A percentile compares a stretch with the other conserved stretches of the same genome.
Conservation (phyloP, 176 grass and related monocot species). For the Chloris gayana region DNA sequence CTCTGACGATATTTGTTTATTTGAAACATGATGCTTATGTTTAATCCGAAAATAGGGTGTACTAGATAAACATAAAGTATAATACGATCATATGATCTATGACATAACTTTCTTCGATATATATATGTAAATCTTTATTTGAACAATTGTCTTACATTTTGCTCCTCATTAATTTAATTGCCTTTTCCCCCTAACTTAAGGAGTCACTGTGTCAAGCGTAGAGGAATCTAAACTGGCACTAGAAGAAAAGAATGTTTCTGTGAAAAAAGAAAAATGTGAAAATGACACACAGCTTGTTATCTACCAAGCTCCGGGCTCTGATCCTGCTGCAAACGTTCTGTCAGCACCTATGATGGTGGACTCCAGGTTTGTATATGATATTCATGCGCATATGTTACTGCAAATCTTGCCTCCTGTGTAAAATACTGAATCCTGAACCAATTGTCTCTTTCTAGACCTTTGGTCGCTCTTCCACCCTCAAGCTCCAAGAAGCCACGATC, state of each 20-base stretch:
- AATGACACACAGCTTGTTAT: slow-evolving; percentile 53
- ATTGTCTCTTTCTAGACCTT: slow-evolving; percentile 40
- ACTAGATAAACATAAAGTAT: slow-evolving; percentile 18
- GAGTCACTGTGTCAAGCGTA: slow-evolving; percentile 29
- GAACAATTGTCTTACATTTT: slow-evolving; percentile 5
- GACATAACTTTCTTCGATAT: slow-evolving; percentile 23
- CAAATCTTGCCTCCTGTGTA: slow-evolving; percentile 11
- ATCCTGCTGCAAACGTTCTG: slow-evolving; percentile 53
- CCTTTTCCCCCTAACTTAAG: slow-evolving; percentile 41
- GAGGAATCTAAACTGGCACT: slow-evolving; percentile 58
- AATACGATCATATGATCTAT: slow-evolving; percentile 1
- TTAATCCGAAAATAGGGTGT: slow-evolving; percentile 5
- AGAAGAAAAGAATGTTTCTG: slow-evolving; percentile 50
- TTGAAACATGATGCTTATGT: not conserved
- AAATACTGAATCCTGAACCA: slow-evolving; percentile 13
- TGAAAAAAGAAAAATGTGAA: slow-evolving; percentile 60
- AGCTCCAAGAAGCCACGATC: slow-evolving; percentile 51
- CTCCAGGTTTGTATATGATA: slow-evolving; percentile 60
- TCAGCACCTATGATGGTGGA: slow-evolving; percentile 57
- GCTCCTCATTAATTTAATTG: slow-evolving; percentile 9
- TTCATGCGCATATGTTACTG: slow-evolving; percentile 33
- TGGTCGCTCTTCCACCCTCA: slow-evolving; percentile 35
- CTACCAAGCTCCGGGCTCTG: slow-evolving; percentile 41
- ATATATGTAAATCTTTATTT: slow-evolving; percentile 11
- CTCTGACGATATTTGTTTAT: not conserved